phyloP scores from a whole-genome alignment of 148 eudicot species.

The Beta vulgaris region DNA sequence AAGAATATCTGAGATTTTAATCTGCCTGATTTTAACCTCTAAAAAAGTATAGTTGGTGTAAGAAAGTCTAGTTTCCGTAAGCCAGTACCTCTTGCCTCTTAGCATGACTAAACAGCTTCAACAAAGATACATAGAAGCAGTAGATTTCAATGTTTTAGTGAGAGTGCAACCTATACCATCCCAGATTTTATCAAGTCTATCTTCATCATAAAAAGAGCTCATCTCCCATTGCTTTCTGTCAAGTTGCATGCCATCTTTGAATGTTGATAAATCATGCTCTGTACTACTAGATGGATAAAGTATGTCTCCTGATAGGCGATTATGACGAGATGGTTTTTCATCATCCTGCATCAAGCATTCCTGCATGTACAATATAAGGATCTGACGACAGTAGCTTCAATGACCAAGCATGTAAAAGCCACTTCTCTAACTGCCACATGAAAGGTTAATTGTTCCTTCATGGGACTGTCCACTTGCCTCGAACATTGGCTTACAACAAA shows the following conservation, averaged over 20 bases:
- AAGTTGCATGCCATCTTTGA: constrained; percentile 20
- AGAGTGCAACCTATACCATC: constrained; percentile 20
- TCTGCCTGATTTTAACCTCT: not conserved
- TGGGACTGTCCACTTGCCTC: not conserved
- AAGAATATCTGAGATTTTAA: not conserved
- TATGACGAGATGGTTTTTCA: constrained; percentile 15
- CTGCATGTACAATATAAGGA: constrained; percentile 9
- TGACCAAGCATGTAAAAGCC: not conserved
- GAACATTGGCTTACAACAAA: not conserved
- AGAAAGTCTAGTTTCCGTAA: not conserved
- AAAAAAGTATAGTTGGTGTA: not conserved
- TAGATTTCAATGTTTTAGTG: not conserved
- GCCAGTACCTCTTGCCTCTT: not conserved
- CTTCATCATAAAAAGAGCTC: constrained; percentile 24
- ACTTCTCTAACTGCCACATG: not conserved
- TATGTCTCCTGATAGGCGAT: constrained; percentile 16
- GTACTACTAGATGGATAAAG: constrained; percentile 13
- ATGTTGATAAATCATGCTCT: constrained; percentile 9
- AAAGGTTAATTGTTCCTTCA: not conserved
- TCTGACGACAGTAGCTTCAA: constrained; percentile 19
- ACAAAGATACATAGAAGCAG: not conserved
- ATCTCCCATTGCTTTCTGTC: constrained; percentile 16
- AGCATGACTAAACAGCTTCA: constrained; percentile 2
- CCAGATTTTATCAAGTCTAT: constrained; percentile 27
- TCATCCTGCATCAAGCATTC: constrained; percentile 24